These are phyloP conservation scores for Pseudozyma flocculosa DNA, from an alignment of 1,284 basidiomycete species.

Conservation along the genomic window DNA sequence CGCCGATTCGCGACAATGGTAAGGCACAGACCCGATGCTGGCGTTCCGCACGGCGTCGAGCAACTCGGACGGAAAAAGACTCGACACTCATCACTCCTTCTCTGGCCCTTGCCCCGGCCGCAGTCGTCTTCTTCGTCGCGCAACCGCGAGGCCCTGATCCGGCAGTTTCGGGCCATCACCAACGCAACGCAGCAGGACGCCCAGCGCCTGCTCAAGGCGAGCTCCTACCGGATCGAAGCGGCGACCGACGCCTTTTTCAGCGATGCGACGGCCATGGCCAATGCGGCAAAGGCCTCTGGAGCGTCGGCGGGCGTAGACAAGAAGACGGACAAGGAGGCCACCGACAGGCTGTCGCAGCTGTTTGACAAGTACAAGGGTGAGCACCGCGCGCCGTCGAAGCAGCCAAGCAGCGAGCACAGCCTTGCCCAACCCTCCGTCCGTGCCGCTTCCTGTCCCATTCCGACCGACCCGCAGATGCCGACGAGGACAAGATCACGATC, in stretches of 20 bases:
- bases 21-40: too few species aligned
- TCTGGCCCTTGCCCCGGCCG: constrained; percentile 1
- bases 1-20: too few species aligned
- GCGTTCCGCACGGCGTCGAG: too few species aligned
- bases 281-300: constrained; percentile 14
- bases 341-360: constrained; percentile 64
- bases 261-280: constrained; percentile 44
- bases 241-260: constrained; percentile 76
- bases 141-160: constrained; percentile 24
- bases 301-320: constrained; percentile 18
- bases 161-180: constrained; percentile 33
- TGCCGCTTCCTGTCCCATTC: too few species aligned
- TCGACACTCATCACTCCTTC: too few species aligned
- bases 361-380: constrained; percentile 80
- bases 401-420: too few species aligned
- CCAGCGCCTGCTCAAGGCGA: constrained; percentile 70
- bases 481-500: constrained; percentile 43
- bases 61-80: too few species aligned
- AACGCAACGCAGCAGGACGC: constrained; percentile 63
- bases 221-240: constrained; percentile 68
- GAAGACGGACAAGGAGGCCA: constrained; percentile 37
- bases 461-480: too few species aligned
- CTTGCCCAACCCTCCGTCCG: too few species aligned
- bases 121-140: not conserved
- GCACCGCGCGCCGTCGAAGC: too few species aligned